Evolutionary conservation across 371 early-diverging fungal genomes (phyloP), one percentile per base, ranked within the genome.

Genomic region (Mortierella sp.): DNA sequence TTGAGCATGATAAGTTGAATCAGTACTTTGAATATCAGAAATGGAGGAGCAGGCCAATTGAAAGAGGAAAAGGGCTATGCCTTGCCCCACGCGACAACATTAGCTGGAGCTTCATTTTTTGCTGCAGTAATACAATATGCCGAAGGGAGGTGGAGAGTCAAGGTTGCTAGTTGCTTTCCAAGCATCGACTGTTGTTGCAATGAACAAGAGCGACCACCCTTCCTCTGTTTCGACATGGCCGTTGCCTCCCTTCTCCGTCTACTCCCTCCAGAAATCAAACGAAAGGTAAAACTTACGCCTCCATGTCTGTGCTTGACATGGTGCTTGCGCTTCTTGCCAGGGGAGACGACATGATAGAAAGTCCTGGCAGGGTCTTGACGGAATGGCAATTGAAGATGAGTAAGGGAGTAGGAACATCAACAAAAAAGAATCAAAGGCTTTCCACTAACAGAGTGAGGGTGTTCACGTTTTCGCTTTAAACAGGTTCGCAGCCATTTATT

Each of bases 241-340:
- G 18, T 29, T 58, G 16, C 32, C 4, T 27, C 21, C 44, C 38
- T 68, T 43, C 43, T 68, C 38, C 35, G 71, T 16, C 32, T 75
- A 49, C 35, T 29, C 65, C 24, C 27, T 24, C 18, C 60, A 44
- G n/a, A 32, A 54, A 32, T 32, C 38, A 60, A 24, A 21, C 46
- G 41, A 63, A 35, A 41, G 14, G 41, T 32, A 7, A 6, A 55
- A 84, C 86, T 72, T 82, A 85, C 86, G 86, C 86, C 70, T 85
- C 86, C 74, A 79, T 85, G 80, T 85, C 86, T 41, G 74, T 60
- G 75, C 79, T 82, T 27, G 86, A 85, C 75, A 85, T 71, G 51
- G 82, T 77, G 72, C 80, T 82, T 35, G 79, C 54, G 60, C 79
- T 85, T 70, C 80, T 72, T 65, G 79, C 79, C 1, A 85, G 80